Evolutionary conservation across 768 basidiomycete genomes (phyloP).

Genomic region (Lanmaoa pseudosensibilis): DNA sequence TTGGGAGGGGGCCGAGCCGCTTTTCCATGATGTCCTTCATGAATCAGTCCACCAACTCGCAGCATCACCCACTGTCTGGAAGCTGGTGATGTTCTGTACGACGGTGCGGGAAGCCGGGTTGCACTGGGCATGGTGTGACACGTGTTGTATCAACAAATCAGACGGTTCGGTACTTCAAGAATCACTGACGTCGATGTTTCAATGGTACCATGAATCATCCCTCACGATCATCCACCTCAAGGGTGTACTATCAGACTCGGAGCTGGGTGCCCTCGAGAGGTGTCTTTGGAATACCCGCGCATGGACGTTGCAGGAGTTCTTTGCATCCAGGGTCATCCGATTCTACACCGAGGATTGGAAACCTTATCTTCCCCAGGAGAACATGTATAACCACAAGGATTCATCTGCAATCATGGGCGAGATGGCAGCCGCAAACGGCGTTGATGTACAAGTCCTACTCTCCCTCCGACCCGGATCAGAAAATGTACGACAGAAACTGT

Average conservation of each 20-base stretch:
- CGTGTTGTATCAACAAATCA: constrained; percentile 15
- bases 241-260: not conserved
- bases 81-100: constrained; percentile 4
- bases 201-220: not conserved
- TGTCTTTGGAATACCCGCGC: not conserved
- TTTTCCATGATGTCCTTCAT: not conserved
- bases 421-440: too few species aligned
- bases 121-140: constrained; percentile 13
- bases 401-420: too few species aligned
- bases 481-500: too few species aligned
- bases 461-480: too few species aligned
- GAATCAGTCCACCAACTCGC: not conserved
- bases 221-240: not conserved
- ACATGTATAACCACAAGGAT: too few species aligned
- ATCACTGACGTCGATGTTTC: not conserved
- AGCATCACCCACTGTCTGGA: not conserved
- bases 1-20: constrained; percentile 5
- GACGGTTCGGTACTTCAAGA: not conserved
- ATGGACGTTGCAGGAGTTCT: not conserved
- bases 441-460: too few species aligned
- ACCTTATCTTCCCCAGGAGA: too few species aligned
- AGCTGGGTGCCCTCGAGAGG: not conserved
- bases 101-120: not conserved
- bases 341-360: not conserved
- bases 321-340: not conserved